A percentile compares a stretch with the other conserved stretches of the same genome.
phyloP scores from a whole-genome alignment of 192 early-diverging fungal species.

The Funneliformis geosporum region DNA sequence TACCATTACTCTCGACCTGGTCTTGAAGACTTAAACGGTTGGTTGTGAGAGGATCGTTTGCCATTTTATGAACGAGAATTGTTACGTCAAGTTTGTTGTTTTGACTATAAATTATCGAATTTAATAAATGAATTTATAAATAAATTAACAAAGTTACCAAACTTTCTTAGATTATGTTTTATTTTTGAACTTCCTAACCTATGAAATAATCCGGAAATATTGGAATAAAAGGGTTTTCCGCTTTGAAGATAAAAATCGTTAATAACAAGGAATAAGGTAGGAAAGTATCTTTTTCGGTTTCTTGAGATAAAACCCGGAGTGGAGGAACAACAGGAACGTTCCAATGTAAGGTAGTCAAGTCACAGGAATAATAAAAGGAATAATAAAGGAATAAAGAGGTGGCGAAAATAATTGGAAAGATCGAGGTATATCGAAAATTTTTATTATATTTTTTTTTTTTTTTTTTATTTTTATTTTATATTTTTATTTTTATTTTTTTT shows the following conservation, averaged over 20 bases:
- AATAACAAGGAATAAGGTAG: slow-evolving; percentile 6
- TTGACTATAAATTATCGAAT: background rate
- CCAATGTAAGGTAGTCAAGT: slow-evolving; percentile 7
- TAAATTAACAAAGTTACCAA: background rate
- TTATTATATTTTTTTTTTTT: slow-evolving; percentile 11
- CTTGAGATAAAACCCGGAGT: slow-evolving; percentile 15
- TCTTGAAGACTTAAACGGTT: background rate
- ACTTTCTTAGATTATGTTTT: background rate
- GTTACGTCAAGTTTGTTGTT: slow-evolving; percentile 5
- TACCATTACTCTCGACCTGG: background rate
- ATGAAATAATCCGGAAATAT: background rate
- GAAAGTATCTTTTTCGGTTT: background rate
- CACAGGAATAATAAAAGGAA: background rate
- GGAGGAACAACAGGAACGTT: slow-evolving; percentile 2
- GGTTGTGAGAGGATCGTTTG: slow-evolving; percentile 8
- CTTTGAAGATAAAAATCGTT: slow-evolving; percentile 1
- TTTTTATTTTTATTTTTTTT: too few species aligned
- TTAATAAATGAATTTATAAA: background rate
- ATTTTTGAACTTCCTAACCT: slow-evolving; percentile 6
- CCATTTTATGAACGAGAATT: background rate
- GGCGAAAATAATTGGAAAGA: background rate
- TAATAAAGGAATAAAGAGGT: background rate
- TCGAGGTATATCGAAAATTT: slow-evolving; percentile 8
- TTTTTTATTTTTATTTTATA: slow-evolving; percentile 23
- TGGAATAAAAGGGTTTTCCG: background rate